A percentile compares a stretch with the other conserved stretches of the same genome.
Conservation (phyloP, 2,329 filamentous ascomycete species). For the Paracorniculantispora psalliotae region DNA sequence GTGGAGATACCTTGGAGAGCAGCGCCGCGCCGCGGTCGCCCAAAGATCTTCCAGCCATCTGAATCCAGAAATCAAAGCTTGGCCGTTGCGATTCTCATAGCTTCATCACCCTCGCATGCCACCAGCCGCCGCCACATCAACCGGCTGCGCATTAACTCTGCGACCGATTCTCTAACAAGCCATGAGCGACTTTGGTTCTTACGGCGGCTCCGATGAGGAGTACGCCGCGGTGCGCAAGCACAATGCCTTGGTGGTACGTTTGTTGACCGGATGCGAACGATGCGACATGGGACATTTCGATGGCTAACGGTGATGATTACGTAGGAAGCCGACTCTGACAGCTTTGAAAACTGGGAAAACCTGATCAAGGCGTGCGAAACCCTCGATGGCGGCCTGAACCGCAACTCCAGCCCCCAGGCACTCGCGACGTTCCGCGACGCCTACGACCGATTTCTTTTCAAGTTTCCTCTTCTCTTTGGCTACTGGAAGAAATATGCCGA, state of each 20-base stretch:
- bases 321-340: conserved; percentile 70
- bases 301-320: neutral
- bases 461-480: conserved; percentile 92
- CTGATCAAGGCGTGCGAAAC: conserved; percentile 76
- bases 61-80: neutral
- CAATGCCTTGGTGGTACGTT: conserved; percentile 67
- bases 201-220: conserved; percentile 72
- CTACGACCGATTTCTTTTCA: conserved; percentile 89
- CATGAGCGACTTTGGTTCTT: conserved; percentile 69
- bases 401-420: conserved; percentile 92
- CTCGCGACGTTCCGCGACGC: conserved; percentile 81
- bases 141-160: conserved; percentile 7
- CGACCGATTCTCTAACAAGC: conserved; percentile 12
- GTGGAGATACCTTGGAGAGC: conserved; percentile 1
- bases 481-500: conserved; percentile 99
- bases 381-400: conserved; percentile 88
- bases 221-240: conserved; percentile 77
- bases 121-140: neutral
- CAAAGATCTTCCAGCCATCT: conserved; percentile 4
- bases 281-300: neutral
- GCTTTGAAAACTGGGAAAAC: conserved; percentile 93
- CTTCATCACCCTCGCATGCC: conserved; percentile 4
- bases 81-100: neutral
- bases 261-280: neutral
- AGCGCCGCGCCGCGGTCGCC: neutral